phyloP scores from a whole-genome alignment of 1,284 basidiomycete species.

The Rhodotorula sp. region DNA sequence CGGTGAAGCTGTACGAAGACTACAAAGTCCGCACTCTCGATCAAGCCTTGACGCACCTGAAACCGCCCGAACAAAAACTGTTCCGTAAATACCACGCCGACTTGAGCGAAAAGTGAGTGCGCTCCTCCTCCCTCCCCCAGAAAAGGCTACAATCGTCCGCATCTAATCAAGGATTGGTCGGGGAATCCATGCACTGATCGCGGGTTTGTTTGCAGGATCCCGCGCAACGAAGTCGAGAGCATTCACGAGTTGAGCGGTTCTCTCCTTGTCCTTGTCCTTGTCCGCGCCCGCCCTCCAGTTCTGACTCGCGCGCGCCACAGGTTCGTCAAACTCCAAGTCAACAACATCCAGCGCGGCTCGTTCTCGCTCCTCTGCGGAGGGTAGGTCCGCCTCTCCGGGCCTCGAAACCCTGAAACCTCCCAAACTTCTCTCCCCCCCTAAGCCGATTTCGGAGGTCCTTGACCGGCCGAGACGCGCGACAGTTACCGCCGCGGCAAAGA shows the following conservation, averaged over 20 bases:
- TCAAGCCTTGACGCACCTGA: neutral
- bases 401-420: slow-evolving; percentile 6
- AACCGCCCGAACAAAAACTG: neutral
- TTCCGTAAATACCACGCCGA: slow-evolving; percentile 14
- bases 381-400: slow-evolving; percentile 52
- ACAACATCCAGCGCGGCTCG: slow-evolving; percentile 60
- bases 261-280: neutral
- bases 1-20: slow-evolving; percentile 5
- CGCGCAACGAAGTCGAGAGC: slow-evolving; percentile 7
- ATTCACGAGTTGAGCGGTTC: neutral
- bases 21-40: slow-evolving; percentile 1
- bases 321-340: slow-evolving; percentile 60
- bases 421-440: neutral
- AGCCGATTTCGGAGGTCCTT: neutral
- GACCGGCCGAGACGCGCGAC: neutral
- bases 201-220: neutral
- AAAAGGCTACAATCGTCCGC: neutral
- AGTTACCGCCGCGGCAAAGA: slow-evolving; percentile 73
- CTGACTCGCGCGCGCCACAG: neutral
- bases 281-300: slow-evolving; percentile 56
- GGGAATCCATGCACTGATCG: no score
- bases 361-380: slow-evolving; percentile 67
- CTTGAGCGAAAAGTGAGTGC: slow-evolving; percentile 12
- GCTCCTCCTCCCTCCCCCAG: neutral
- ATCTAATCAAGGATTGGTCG: no score